These are phyloP conservation scores for Gracilariopsis chorda DNA, from an alignment of 23 red algal genomes.

Conservation along the genomic window DNA sequence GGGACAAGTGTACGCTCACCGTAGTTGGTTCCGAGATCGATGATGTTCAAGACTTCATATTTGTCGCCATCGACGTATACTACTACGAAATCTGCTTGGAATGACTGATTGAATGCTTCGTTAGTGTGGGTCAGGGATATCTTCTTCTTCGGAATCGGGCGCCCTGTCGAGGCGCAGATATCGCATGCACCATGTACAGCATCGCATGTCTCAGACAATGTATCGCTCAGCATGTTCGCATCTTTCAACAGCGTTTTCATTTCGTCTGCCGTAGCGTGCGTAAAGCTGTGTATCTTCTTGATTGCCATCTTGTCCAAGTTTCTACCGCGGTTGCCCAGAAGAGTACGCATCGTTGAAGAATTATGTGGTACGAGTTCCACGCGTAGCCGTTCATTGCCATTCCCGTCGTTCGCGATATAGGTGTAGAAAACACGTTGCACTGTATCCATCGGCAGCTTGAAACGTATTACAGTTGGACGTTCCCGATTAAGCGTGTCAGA, in stretches of 20 bases:
- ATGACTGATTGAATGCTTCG: too few species aligned
- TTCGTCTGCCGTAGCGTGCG: not conserved
- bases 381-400: not conserved
- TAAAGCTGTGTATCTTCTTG: not conserved
- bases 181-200: not conserved
- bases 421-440: not conserved
- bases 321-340: not conserved
- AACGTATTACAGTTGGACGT: not conserved
- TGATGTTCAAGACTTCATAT: constrained; percentile 19
- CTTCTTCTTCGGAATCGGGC: not conserved
- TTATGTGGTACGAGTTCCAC: not conserved
- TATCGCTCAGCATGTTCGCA: not conserved
- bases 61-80: not conserved
- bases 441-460: not conserved
- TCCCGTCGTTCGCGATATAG: not conserved
- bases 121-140: not conserved
- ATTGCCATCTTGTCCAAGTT: not conserved
- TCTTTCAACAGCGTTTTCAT: not conserved
- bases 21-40: not conserved
- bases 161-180: not conserved
- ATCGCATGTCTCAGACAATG: not conserved
- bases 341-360: not conserved
- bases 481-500: not conserved
- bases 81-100: not conserved
- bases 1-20: not conserved